phyloP scores from a whole-genome alignment of 176 grass and related monocot genomes.

The Lolium multiflorum region DNA sequence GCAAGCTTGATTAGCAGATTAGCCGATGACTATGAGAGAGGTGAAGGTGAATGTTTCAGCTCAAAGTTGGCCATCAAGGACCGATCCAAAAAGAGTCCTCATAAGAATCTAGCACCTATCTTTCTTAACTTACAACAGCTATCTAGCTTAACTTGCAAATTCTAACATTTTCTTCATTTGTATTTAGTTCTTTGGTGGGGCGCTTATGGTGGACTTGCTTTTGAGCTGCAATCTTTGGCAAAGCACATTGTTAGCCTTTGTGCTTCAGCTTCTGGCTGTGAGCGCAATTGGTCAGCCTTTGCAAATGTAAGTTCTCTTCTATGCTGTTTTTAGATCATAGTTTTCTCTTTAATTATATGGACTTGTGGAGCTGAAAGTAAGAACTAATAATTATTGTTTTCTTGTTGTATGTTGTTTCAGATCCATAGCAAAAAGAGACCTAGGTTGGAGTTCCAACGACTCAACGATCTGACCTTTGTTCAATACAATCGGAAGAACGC shows the following conservation, averaged over 20 bases:
- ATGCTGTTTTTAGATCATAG: background rate
- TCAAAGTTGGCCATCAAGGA: too few species aligned
- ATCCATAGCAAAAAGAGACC: background rate
- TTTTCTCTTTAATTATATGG: background rate
- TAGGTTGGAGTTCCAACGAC: background rate
- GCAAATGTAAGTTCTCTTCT: background rate
- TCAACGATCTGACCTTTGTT: slow-evolving; percentile 5
- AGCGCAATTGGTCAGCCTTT: background rate
- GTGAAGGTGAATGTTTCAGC: too few species aligned
- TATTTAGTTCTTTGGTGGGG: slow-evolving; percentile 33
- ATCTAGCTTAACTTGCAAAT: background rate
- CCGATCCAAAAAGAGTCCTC: background rate
- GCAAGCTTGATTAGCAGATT: too few species aligned
- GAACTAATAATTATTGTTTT: background rate
- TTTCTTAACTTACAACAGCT: background rate
- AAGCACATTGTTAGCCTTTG: background rate
- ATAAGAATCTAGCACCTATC: background rate
- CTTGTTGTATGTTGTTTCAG: background rate
- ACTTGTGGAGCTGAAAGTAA: too few species aligned
- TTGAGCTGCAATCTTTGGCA: slow-evolving; percentile 9
- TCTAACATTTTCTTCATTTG: background rate
- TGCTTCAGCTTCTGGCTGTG: background rate
- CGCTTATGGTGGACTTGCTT: slow-evolving; percentile 18
- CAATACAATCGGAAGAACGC: background rate
- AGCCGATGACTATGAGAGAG: too few species aligned